Evolutionary conservation across 805 yeast species (phyloP), one percentile per base, ranked within the genome.

Genomic region (Saccharomyces mikatae): DNA sequence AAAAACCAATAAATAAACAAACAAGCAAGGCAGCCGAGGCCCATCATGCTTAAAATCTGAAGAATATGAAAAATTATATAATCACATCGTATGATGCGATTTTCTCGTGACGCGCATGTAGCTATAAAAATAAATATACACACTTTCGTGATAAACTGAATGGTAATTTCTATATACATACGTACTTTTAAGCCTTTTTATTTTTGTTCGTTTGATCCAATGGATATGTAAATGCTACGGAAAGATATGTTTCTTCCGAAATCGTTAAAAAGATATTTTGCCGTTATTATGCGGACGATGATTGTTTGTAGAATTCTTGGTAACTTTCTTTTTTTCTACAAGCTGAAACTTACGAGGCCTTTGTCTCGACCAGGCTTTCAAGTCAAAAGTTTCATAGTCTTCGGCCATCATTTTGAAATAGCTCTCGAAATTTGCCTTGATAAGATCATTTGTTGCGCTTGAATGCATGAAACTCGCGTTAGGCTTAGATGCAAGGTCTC

Each of bases 361-460:
- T 26, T 47, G 41, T 22, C 48, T 46, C 26, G 58, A 51, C 60
- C 59, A 54, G n/a, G 51, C 50, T 48, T 59, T 54, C 10, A 62
- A 51, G 53, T 64, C 68, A 52, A 62, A 65, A 6, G 61, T 58
- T 52, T 66, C 70, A 52, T 65, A 65, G 50, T 63, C 62, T 47
- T 65, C 70, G 2, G 66, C 68, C 54, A 63, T 58, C 22, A 58
- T 50, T 50, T 62, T 63, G 56, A 67, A 67, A 54, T 66, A 66
- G n/a, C 54, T 54, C 28, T 65, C 62, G 48, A 63, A 67, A 51
- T 65, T 67, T 24, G 62, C 48, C 14, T 59, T 53, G 9, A 65
- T 51, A 52, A 61, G 68, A 30, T 54, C 55, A 32, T 50, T 55
- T 14, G 31, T 48, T 17, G 31, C 29, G 14, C 17, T 46, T 31